Base-by-base conservation (phyloP, 1,284 basidiomycete species). In the Puccinia novopanici region DNA sequence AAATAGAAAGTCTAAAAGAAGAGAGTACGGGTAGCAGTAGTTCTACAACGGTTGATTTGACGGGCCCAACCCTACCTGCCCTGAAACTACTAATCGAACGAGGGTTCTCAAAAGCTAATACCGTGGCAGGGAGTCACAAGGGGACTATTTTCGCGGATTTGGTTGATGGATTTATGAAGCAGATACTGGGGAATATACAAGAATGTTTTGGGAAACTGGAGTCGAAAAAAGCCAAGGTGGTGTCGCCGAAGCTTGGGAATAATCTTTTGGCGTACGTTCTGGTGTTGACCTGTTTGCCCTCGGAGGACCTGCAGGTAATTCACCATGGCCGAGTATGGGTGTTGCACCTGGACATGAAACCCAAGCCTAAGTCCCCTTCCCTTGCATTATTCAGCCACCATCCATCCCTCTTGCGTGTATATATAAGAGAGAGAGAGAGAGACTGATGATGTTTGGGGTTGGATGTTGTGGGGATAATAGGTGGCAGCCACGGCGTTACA, bases 261-360 rank as follows among this genome's bases (percentile, higher is more conserved):
- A 98, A 97, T 86, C 88, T 98, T 81, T 87, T 98, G 22, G 93
- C 94, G 0, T 89, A 91, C 0, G 94, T 94, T 2, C 89, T 99
- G 9, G 89, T 98, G 75, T 86, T 98, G 55, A 97, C 95, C 0
- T 89, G 92, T 17, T 87, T 95, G 1, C 92, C 94, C 0, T 83
- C 89, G 0, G 88, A 87, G 15, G n/a, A 98, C 90, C 81, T 94
- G 90, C 82, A 98, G 89, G 86, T 99, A 99, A 87, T 98, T 98
- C 84, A 98, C 92, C 82, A 98, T 89, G 17, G 94, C 94, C 34
- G 92, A 94, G 84, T 98, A 98, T 0, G 97, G 95, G 57, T 98
- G 87, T 19, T 93, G 92, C 70, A 96, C 93, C 84, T 85, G 83
- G 2, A 86, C 84, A 54, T 86, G 82, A 75, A 86, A 87, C 6